Evolutionary conservation across 345 rosid species (phyloP).

Genomic region (Rhizophora mangle): DNA sequence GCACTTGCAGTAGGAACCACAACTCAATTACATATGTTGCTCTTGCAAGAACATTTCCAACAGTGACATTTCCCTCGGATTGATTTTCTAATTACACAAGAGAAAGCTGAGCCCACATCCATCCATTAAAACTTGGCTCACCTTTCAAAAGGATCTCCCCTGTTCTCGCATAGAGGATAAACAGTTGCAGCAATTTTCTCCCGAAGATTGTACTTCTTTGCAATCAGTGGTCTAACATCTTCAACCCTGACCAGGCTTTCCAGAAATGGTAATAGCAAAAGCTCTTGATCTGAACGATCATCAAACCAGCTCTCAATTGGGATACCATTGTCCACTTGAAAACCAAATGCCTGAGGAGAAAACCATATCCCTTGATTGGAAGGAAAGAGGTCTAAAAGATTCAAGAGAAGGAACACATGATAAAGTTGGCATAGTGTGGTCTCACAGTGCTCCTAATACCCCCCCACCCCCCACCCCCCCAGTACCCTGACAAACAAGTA

Average conservation of each 20-base stretch:
- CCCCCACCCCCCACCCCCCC: too few species aligned
- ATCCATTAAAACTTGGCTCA: conserved; percentile 1
- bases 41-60: conserved; percentile 2
- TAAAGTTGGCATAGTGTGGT: too few species aligned
- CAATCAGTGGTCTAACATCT: conserved; percentile 85
- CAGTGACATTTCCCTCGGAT: not conserved
- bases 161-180: conserved; percentile 43
- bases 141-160: conserved; percentile 54
- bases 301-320: conserved; percentile 99
- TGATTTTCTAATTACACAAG: conserved; percentile 7
- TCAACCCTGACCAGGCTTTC: conserved; percentile 87
- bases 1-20: conserved; percentile 6
- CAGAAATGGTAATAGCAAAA: conserved; percentile 71
- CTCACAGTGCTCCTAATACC: too few species aligned
- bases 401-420: too few species aligned
- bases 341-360: conserved; percentile 78
- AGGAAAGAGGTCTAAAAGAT: too few species aligned
- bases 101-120: not conserved
- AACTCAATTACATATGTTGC: not conserved
- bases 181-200: conserved; percentile 74
- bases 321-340: conserved; percentile 97
- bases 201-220: conserved; percentile 73
- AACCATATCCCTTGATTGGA: not conserved
- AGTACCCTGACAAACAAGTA: too few species aligned
- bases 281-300: conserved; percentile 78